phyloP scores from a whole-genome alignment of 305 asterid species.

The Plantago coronopus region DNA sequence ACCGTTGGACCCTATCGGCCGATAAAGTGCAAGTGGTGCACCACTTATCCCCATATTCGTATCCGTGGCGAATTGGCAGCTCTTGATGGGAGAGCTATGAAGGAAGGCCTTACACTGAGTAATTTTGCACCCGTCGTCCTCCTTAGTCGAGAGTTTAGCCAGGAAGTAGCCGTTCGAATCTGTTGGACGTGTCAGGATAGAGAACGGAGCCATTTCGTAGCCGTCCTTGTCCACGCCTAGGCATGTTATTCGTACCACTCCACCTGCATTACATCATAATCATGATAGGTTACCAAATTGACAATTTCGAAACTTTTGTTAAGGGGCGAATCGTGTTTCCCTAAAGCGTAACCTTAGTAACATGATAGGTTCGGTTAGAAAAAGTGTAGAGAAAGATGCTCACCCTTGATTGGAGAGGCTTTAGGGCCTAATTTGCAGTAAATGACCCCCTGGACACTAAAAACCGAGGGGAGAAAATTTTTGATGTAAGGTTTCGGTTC shows the following conservation, averaged over 20 bases:
- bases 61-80: conserved; percentile 29
- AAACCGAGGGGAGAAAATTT: conserved; percentile 23
- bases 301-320: no score
- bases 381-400: background rate
- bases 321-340: no score
- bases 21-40: conserved; percentile 34
- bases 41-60: conserved; percentile 34
- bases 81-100: conserved; percentile 37
- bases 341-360: no score
- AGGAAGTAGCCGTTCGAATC: conserved; percentile 55
- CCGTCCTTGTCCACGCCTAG: conserved; percentile 45
- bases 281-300: no score
- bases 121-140: conserved; percentile 32
- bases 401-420: conserved; percentile 49
- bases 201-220: conserved; percentile 54
- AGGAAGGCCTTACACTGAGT: conserved; percentile 52
- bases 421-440: conserved; percentile 45
- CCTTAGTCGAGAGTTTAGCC: conserved; percentile 35
- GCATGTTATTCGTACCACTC: conserved; percentile 48
- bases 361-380: no score
- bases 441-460: conserved; percentile 47
- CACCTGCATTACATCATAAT: conserved; percentile 28
- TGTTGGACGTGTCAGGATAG: conserved; percentile 38
- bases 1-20: conserved; percentile 27
- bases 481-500: background rate